These are phyloP conservation scores for Tetrapisispora arboricola DNA, from an alignment of 805 yeast genomes.

Conservation along the genomic window DNA sequence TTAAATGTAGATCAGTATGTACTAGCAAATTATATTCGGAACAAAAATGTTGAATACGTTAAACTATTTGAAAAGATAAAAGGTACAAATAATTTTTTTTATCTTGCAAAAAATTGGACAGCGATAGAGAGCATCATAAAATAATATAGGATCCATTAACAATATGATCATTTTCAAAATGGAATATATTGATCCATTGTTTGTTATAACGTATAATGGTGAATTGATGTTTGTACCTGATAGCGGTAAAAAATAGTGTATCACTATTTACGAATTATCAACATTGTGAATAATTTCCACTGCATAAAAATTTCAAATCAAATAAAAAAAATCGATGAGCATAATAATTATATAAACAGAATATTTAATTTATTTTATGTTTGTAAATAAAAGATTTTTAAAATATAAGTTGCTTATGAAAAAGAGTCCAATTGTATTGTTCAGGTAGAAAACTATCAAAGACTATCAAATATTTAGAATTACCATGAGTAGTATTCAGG, in stretches of 20 bases:
- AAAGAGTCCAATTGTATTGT: no score
- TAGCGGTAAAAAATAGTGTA: no score
- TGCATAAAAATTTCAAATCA: background rate
- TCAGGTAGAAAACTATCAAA: no score
- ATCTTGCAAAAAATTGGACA: slow-evolving; percentile 2
- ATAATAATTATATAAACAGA: background rate
- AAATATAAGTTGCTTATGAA: no score
- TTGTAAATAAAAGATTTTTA: background rate
- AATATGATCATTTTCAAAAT: no score
- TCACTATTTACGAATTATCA: background rate
- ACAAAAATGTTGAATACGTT: background rate
- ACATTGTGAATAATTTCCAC: background rate
- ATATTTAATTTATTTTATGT: background rate
- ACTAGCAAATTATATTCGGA: background rate
- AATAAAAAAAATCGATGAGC: background rate
- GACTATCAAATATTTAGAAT: background rate
- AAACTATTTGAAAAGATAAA: background rate
- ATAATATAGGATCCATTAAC: no score
- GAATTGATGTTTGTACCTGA: background rate
- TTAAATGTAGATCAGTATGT: background rate
- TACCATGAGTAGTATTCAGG: background rate
- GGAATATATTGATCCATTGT: no score
- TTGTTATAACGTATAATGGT: no score
- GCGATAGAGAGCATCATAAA: background rate
- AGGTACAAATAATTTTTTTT: background rate